A percentile compares a stretch with the other conserved stretches of the same genome.
Evolutionary conservation across 495 filamentous ascomycete genomes (phyloP).

Genomic region (Penicillium psychrofluorescens): DNA sequence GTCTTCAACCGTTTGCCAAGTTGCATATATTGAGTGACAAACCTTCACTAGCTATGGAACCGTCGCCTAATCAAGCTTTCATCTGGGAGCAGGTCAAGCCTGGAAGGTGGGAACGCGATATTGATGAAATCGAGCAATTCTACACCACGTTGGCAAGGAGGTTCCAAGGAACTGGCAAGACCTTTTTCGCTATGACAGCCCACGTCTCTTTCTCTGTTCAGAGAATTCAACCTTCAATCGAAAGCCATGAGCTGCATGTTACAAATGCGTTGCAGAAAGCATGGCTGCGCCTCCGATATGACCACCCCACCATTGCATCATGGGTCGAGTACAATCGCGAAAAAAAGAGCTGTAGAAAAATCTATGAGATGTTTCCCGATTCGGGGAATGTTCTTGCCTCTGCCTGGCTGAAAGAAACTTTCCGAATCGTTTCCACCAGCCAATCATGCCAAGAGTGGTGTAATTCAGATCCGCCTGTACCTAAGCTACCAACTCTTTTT

Average conservation of each 20-base stretch:
- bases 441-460: conserved; percentile 29
- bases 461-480: conserved; percentile 32
- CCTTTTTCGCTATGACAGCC: conserved; percentile 32
- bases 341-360: conserved; percentile 25
- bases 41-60: conserved; percentile 46
- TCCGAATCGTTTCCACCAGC: conserved; percentile 19
- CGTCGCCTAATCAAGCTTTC: not conserved
- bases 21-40: too few species aligned
- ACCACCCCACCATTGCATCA: conserved; percentile 38
- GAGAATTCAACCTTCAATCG: not conserved
- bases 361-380: conserved; percentile 21
- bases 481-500: conserved; percentile 28
- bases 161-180: conserved; percentile 29
- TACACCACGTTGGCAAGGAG: conserved; percentile 28
- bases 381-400: not conserved
- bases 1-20: too few species aligned
- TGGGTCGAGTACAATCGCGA: conserved; percentile 18
- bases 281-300: conserved; percentile 32
- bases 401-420: conserved; percentile 30
- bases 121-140: conserved; percentile 38
- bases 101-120: conserved; percentile 30
- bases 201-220: conserved; percentile 15
- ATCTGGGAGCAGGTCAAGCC: conserved; percentile 2
- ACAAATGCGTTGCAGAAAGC: conserved; percentile 26
- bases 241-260: conserved; percentile 2